Percentiles rank a stretch among this genome's conserved stretches.
These are phyloP conservation scores for Ophiostoma australiae DNA, from an alignment of 2,329 filamentous ascomycete species.

Conservation along the genomic window DNA sequence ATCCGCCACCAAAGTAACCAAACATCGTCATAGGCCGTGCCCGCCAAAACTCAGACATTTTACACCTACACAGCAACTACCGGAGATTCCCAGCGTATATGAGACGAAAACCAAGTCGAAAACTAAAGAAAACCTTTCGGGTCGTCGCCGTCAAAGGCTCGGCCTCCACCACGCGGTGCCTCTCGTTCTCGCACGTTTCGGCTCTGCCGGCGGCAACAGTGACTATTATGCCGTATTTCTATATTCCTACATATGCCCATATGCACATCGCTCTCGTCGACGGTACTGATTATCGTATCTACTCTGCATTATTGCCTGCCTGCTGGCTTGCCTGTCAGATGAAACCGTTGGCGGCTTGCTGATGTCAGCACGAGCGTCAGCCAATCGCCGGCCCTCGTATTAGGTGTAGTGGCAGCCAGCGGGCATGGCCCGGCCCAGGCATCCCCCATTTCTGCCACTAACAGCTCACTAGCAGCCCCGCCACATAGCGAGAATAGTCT, in stretches of 20 bases:
- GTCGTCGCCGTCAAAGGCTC: background rate
- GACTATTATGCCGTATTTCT: background rate
- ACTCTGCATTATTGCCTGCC: background rate
- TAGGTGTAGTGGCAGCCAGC: background rate
- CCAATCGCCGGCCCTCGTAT: background rate
- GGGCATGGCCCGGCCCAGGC: background rate
- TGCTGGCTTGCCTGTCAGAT: background rate
- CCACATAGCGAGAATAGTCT: slow-evolving; percentile 5
- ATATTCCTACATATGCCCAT: background rate
- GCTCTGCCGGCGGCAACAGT: background rate
- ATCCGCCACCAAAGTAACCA: slow-evolving; percentile 3
- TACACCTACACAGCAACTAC: background rate
- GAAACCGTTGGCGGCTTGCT: background rate
- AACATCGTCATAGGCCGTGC: background rate
- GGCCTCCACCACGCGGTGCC: background rate
- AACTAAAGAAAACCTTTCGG: background rate
- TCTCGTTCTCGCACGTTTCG: slow-evolving; percentile 2
- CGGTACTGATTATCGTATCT: background rate
- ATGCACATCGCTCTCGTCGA: background rate
- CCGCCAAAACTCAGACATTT: background rate
- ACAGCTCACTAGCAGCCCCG: background rate
- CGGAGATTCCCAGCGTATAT: background rate
- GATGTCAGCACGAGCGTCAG: background rate
- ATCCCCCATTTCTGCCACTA: slow-evolving; percentile 5
- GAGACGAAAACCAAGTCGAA: background rate